A percentile compares a stretch with the other conserved stretches of the same genome.
Conservation (phyloP, 1,284 basidiomycete species). For the Marasmius tenuissimus region DNA sequence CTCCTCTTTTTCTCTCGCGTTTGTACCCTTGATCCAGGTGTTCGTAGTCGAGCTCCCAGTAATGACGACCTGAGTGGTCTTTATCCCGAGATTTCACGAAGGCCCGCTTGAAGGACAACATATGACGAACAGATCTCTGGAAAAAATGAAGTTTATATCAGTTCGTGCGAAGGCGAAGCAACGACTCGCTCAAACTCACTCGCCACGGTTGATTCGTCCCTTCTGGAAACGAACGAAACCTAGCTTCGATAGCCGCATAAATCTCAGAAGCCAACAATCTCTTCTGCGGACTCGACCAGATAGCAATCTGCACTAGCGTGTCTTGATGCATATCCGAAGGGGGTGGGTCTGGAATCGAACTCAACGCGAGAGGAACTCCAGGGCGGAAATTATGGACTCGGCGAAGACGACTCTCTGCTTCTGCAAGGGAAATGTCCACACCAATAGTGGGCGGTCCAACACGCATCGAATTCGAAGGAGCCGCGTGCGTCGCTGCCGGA, state of each 20-base stretch:
- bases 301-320: neutral
- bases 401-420: neutral
- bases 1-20: neutral
- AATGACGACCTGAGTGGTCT: neutral
- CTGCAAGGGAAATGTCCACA: neutral
- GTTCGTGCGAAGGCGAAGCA: neutral
- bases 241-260: neutral
- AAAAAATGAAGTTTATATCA: neutral
- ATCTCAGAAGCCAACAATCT: neutral
- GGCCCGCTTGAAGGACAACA: neutral
- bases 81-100: neutral
- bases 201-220: neutral
- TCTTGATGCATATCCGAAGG: neutral
- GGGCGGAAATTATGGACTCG: neutral
- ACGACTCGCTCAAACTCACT: neutral
- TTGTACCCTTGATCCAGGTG: neutral
- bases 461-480: neutral
- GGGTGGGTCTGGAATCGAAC: neutral
- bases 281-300: neutral
- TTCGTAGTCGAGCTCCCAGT: neutral
- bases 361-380: neutral
- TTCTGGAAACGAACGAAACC: neutral
- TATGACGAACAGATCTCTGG: neutral
- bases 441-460: neutral
- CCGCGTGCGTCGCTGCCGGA: too few species aligned